phyloP scores from a whole-genome alignment of 1,139 yeast species.

The Barnettozyma hawaiiensis region DNA sequence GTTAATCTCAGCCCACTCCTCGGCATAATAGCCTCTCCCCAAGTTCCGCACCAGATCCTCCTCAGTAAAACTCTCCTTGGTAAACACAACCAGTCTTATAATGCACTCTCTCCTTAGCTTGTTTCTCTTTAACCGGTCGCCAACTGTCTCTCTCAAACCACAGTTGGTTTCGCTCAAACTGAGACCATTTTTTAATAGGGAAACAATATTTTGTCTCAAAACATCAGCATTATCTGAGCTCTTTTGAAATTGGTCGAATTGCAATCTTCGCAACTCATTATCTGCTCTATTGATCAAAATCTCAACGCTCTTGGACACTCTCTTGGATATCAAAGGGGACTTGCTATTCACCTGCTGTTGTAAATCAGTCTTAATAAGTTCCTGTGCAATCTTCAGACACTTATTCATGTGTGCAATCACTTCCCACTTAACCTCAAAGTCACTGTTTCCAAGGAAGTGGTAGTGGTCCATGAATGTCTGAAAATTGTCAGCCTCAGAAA shows the following conservation, averaged over 20 bases:
- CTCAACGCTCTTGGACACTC: slow-evolving; percentile 38
- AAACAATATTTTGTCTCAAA: slow-evolving; percentile 35
- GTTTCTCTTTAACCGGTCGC: slow-evolving; percentile 39
- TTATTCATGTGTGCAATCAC: slow-evolving; percentile 32
- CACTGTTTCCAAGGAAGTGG: slow-evolving; percentile 23
- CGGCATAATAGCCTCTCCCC: slow-evolving; percentile 12
- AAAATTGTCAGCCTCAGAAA: slow-evolving; percentile 40
- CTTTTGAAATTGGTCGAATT: background rate
- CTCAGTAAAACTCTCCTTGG: slow-evolving; percentile 11
- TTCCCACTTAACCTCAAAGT: slow-evolving; percentile 33
- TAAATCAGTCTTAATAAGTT: slow-evolving; percentile 24
- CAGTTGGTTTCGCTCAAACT: slow-evolving; percentile 39
- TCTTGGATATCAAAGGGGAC: slow-evolving; percentile 35
- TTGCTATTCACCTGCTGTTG: slow-evolving; percentile 22
- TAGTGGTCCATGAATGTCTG: slow-evolving; percentile 34
- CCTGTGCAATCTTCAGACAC: slow-evolving; percentile 39
- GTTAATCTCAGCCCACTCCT: slow-evolving; percentile 13
- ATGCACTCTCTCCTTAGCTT: slow-evolving; percentile 28
- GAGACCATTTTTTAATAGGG: slow-evolving; percentile 41
- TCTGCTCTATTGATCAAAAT: slow-evolving; percentile 44
- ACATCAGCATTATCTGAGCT: slow-evolving; percentile 26
- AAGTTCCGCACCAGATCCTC: slow-evolving; percentile 22
- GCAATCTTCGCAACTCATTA: slow-evolving; percentile 38
- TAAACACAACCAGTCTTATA: slow-evolving; percentile 20
- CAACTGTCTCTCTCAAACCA: slow-evolving; percentile 42